Evolutionary conservation across 106 monocot genomes (phyloP), one percentile per base, ranked within the genome.

Genomic region (Dendrobium officinale): DNA sequence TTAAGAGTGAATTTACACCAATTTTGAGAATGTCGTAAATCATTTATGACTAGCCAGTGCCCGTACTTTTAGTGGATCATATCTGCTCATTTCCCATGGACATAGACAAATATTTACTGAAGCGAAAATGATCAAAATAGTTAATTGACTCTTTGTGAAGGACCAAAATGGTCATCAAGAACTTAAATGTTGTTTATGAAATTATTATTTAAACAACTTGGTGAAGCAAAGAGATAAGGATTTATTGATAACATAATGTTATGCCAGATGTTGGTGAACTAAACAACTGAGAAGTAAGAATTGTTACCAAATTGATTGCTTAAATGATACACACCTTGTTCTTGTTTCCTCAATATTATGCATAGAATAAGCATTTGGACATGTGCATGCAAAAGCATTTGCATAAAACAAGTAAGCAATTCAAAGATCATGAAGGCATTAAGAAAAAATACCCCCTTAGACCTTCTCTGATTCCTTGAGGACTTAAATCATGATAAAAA

Each of bases 401-500:
- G 72, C 72, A 72, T 72, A 72, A 72, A 29, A 72, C 31, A 72
- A 72, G 15, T 3, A 72, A 72, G 10, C 7, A 40, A 72, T 42
- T 24, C 27, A 18, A 49, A 15, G 5, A 75, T 59, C 24, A 55
- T 18, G 42, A 2, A 45, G 16, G 24, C 1, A 67, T 45, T 17
- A 68, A 80, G 40, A 51, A 49, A 15, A 7, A n/a, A 33, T 44
- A 89, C 89, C 86, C 87, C 37, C 79, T 81, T 4, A 89, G 56
- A 0, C 86, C 89, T 27, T 87, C 75, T 48, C 26, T 73, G 31
- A 89, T 87, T 68, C 89, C 89, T 58, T 58, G 33, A 72, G 89
- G 86, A 55, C 72, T 84, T 13, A 89, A 84, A 27, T 84, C 86
- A 67, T 55, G 70, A 59, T 89, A 89, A 77, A 89, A 89, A 37